These are phyloP conservation scores for Sophora flavescens DNA, from an alignment of 306 rosid genomes.

Conservation along the genomic window DNA sequence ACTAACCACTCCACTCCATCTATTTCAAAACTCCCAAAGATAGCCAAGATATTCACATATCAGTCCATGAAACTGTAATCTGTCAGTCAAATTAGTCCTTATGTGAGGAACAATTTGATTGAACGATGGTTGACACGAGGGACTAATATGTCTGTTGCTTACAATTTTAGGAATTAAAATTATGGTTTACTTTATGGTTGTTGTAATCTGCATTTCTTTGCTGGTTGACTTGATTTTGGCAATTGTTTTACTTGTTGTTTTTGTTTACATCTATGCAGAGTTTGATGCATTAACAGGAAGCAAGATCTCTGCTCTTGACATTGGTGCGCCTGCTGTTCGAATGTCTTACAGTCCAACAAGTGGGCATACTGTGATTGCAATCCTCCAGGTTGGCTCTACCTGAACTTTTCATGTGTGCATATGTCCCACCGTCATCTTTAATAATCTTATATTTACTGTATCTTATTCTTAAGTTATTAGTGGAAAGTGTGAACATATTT, in stretches of 20 bases:
- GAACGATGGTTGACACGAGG: not conserved
- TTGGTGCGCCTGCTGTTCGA: constrained; percentile 87
- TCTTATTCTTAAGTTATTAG: constrained; percentile 23
- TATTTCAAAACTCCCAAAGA: no score
- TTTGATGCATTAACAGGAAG: constrained; percentile 93
- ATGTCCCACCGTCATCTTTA: not conserved
- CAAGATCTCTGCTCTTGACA: constrained; percentile 85
- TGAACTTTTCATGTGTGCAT: constrained; percentile 26
- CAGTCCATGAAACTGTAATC: not conserved
- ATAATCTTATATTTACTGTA: not conserved
- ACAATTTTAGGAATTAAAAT: not conserved
- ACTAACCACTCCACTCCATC: no score
- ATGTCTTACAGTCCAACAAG: constrained; percentile 94
- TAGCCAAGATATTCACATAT: no score
- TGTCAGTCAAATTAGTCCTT: not conserved
- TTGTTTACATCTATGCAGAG: constrained; percentile 57
- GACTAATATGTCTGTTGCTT: not conserved
- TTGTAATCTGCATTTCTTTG: constrained; percentile 23
- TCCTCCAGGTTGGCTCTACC: constrained; percentile 73
- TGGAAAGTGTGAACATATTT: constrained; percentile 9
- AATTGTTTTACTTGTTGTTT: constrained; percentile 34
- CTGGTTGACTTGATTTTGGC: constrained; percentile 33
- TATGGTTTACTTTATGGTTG: not conserved
- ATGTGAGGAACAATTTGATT: not conserved
- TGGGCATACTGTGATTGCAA: constrained; percentile 93